These are phyloP conservation scores for Penicillium sp. DNA, from an alignment of 2,329 filamentous ascomycete genomes.

Conservation along the genomic window DNA sequence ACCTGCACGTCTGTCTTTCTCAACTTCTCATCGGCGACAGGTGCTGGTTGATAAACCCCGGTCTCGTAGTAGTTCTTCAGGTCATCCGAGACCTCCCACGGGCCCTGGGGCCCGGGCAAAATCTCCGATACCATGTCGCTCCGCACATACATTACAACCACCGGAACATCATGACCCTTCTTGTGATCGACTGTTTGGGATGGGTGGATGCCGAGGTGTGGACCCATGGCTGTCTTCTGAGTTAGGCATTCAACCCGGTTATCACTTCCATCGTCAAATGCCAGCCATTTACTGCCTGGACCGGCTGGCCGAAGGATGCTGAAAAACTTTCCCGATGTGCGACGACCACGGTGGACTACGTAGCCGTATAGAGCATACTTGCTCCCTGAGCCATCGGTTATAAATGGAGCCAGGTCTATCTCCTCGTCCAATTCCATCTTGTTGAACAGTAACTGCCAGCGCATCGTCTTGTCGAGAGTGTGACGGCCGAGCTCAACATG, in stretches of 20 bases:
- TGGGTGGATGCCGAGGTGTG: conserved; percentile 53
- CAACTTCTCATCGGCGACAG: conserved; percentile 15
- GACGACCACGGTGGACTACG: conserved; percentile 62
- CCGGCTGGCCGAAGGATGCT: conserved; percentile 64
- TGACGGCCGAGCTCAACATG: conserved; percentile 63
- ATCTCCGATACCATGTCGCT: conserved; percentile 50
- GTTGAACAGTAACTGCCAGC: conserved; percentile 63
- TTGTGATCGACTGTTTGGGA: conserved; percentile 48
- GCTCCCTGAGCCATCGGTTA: conserved; percentile 38
- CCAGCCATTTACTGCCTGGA: conserved; percentile 61
- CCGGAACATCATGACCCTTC: conserved; percentile 54
- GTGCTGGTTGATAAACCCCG: conserved; percentile 24
- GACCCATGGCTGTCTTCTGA: conserved; percentile 57
- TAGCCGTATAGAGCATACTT: conserved; percentile 64
- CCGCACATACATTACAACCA: conserved; percentile 61
- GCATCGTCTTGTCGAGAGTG: conserved; percentile 56
- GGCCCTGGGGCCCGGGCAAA: conserved; percentile 48
- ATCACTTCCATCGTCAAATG: conserved; percentile 60
- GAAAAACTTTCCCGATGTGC: conserved; percentile 63
- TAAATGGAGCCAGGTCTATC: conserved; percentile 49
- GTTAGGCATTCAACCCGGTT: conserved; percentile 63
- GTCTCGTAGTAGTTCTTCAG: conserved; percentile 45
- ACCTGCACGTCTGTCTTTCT: conserved; percentile 36
- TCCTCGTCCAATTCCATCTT: conserved; percentile 61
- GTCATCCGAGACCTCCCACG: conserved; percentile 52